Conservation (phyloP, 116 monocot species). For the Cymodocea nodosa region DNA sequence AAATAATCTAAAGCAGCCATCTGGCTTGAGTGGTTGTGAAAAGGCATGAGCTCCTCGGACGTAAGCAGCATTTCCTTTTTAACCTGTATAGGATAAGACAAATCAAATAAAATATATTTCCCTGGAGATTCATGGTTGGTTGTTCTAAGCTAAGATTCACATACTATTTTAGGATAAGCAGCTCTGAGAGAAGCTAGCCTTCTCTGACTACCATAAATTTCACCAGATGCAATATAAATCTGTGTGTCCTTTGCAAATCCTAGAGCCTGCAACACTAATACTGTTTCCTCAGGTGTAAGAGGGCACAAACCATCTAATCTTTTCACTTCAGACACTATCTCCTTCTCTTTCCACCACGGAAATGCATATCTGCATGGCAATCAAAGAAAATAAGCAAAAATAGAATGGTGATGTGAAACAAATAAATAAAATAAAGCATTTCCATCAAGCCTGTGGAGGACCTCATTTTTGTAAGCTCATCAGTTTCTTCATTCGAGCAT, state of each 20-base stretch:
- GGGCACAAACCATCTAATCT: slow-evolving; percentile 83
- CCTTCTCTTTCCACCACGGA: slow-evolving; percentile 99
- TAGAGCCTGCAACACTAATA: slow-evolving; percentile 65
- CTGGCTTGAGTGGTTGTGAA: slow-evolving; percentile 70
- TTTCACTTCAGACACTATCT: slow-evolving; percentile 70
- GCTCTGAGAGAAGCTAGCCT: slow-evolving; percentile 43
- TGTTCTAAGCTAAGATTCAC: slow-evolving; percentile 5
- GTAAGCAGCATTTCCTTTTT: slow-evolving; percentile 76
- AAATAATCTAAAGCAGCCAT: slow-evolving; percentile 92
- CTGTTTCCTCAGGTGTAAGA: slow-evolving; percentile 86
- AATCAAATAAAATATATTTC: background rate
- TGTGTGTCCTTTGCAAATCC: slow-evolving; percentile 42
- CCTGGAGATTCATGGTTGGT: background rate
- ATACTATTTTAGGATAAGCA: slow-evolving; percentile 67
- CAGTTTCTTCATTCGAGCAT: slow-evolving; percentile 51
- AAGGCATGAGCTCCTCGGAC: slow-evolving; percentile 43
- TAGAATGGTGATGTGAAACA: slow-evolving; percentile 1
- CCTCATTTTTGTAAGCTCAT: slow-evolving; percentile 82
- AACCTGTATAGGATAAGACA: slow-evolving; percentile 28
- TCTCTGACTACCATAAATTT: slow-evolving; percentile 72
- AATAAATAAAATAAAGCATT: background rate
- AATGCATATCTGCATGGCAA: slow-evolving; percentile 45
- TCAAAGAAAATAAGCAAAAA: background rate
- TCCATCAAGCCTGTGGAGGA: slow-evolving; percentile 6
- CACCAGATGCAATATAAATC: slow-evolving; percentile 88